Evolutionary conservation across 768 basidiomycete genomes (phyloP).

Genomic region (Tylopilus rubrobrunneus): DNA sequence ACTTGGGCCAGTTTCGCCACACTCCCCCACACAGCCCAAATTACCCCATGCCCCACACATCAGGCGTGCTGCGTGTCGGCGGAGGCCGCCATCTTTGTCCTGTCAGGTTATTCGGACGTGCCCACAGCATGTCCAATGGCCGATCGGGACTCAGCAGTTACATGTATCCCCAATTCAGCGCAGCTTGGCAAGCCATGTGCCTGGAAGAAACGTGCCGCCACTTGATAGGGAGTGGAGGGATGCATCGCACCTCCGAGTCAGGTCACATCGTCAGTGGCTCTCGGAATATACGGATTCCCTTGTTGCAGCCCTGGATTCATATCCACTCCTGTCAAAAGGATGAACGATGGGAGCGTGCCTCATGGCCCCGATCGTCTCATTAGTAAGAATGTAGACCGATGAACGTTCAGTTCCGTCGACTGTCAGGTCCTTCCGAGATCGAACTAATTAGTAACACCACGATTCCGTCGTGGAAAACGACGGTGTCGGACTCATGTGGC

Average conservation of each 20-base stretch:
- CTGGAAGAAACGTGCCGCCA: conserved; percentile 3
- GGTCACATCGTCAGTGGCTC: neutral
- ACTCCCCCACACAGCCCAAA: conserved; percentile 14
- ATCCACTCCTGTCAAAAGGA: neutral
- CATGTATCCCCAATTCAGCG: conserved; percentile 5
- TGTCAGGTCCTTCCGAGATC: conserved; percentile 4
- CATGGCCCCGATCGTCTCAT: conserved; percentile 1
- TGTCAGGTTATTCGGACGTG: conserved; percentile 9
- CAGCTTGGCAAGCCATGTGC: conserved; percentile 16
- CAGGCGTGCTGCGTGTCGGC: conserved; percentile 18
- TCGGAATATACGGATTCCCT: conserved; percentile 3
- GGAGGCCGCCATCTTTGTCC: conserved; percentile 24
- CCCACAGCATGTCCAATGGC: conserved; percentile 11
- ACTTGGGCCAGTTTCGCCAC: conserved; percentile 5
- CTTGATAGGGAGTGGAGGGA: neutral
- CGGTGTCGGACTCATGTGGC: neutral
- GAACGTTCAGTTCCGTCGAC: conserved; percentile 7
- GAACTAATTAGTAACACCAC: neutral
- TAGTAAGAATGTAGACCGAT: conserved; percentile 1
- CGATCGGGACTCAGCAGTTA: conserved; percentile 1
- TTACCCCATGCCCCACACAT: conserved; percentile 27
- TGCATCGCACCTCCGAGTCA: neutral
- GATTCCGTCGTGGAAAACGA: conserved; percentile 12
- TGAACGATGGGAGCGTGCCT: conserved; percentile 6
- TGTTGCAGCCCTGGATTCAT: neutral